Evolutionary conservation across 2,329 filamentous ascomycete species (phyloP).

Genomic region (Juglanconis oblonga): DNA sequence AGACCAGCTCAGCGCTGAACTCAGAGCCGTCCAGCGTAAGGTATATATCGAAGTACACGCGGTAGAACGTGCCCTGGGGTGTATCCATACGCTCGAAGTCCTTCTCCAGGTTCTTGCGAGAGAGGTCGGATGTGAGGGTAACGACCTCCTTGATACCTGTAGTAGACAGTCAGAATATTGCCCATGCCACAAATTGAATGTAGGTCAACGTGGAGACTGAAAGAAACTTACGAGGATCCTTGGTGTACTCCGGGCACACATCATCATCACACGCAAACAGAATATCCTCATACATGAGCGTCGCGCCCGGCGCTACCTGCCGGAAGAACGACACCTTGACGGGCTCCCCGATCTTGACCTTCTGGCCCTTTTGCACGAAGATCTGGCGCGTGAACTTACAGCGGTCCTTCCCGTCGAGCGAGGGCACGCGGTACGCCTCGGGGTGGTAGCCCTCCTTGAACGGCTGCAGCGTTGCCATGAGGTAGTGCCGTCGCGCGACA

Average conservation of each 20-base stretch:
- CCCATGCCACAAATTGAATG: constrained; percentile 5
- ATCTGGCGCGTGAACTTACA: constrained; percentile 99
- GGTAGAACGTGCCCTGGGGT: constrained; percentile 93
- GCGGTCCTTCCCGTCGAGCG: constrained; percentile 91
- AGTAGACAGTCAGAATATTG: not conserved
- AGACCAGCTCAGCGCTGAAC: constrained; percentile 98
- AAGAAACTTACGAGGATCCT: constrained; percentile 85
- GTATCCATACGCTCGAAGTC: constrained; percentile 99
- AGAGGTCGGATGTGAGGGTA: constrained; percentile 93
- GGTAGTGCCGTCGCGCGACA: constrained; percentile 94
- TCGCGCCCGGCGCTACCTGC: constrained; percentile 94
- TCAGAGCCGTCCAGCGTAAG: constrained; percentile 95
- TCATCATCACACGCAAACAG: constrained; percentile 97
- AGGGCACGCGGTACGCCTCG: constrained; percentile 95
- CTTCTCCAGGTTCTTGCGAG: constrained; percentile 97
- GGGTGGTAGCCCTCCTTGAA: constrained; percentile 99
- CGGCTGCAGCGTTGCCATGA: constrained; percentile 97
- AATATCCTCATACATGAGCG: constrained; percentile 99
- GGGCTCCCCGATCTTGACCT: constrained; percentile 98
- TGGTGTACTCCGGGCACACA: constrained; percentile 97
- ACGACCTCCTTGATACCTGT: constrained; percentile 98
- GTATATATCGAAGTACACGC: constrained; percentile 76
- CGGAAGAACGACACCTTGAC: constrained; percentile 99
- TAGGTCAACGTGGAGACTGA: not conserved
- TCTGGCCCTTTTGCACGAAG: constrained; percentile 96